Percentiles rank a stretch among this genome's conserved stretches.
Conservation (phyloP, 345 rosid species). For the Eucalyptus paniculata region DNA sequence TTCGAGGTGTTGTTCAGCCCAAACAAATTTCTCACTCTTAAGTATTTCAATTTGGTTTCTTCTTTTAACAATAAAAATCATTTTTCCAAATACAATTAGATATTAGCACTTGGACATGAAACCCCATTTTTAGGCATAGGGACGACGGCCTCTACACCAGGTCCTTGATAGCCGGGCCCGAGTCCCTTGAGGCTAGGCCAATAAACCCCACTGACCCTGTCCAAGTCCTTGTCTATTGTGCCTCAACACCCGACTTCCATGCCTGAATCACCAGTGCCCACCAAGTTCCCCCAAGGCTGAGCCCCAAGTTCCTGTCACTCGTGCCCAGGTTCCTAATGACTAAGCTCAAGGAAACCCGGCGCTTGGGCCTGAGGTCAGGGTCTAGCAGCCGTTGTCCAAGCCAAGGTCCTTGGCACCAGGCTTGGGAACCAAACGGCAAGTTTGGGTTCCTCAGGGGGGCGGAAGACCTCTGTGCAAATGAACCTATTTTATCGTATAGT, state of each 20-base stretch:
- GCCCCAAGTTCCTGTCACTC: neutral
- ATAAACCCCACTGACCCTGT: fast-evolving
- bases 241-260: neutral
- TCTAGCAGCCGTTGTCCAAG: neutral
- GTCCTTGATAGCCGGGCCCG: fast-evolving
- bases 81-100: neutral
- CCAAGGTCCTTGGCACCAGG: neutral
- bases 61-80: neutral
- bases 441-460: neutral
- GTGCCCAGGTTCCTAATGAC: neutral
- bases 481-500: neutral
- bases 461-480: neutral
- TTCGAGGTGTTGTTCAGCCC: neutral
- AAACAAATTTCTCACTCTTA: neutral
- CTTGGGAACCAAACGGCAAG: neutral
- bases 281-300: neutral
- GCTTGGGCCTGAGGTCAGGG: neutral
- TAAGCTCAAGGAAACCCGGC: neutral
- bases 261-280: neutral
- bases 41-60: neutral
- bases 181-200: neutral
- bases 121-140: neutral
- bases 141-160: neutral
- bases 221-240: neutral
- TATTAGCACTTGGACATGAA: fast-evolving